Conservation (phyloP, 331 rosid genomes). For the Quercus phellos region DNA sequence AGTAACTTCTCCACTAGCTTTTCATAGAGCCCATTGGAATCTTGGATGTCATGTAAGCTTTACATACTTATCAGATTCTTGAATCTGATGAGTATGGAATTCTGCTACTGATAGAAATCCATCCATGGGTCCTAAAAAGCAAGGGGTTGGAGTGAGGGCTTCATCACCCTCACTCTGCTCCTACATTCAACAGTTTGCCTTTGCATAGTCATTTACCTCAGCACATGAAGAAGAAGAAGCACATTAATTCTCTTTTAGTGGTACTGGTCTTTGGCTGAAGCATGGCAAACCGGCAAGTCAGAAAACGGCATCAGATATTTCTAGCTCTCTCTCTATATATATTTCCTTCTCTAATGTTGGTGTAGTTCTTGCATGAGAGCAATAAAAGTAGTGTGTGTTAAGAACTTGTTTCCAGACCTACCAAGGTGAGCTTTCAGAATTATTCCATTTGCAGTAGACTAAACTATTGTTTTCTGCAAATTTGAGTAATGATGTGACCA, state of each 20-base stretch:
- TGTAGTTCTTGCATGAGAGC: constrained; percentile 14
- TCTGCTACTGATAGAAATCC: constrained; percentile 40
- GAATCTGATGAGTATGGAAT: constrained; percentile 36
- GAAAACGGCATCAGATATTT: constrained; percentile 49
- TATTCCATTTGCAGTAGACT: constrained; percentile 32
- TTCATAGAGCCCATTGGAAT: constrained; percentile 23
- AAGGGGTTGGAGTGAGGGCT: constrained; percentile 35
- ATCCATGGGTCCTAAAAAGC: constrained; percentile 44
- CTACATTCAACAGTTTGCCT: constrained; percentile 41
- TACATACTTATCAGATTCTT: constrained; percentile 31
- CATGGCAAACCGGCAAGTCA: constrained; percentile 90
- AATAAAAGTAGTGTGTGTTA: constrained; percentile 33
- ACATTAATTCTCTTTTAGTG: constrained; percentile 12
- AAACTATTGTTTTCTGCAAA: constrained; percentile 28
- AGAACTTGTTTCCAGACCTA: constrained; percentile 3
- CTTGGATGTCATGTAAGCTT: constrained; percentile 9
- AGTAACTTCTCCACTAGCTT: constrained; percentile 40
- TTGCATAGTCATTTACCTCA: constrained; percentile 40
- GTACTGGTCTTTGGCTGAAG: constrained; percentile 39
- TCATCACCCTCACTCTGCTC: constrained; percentile 27
- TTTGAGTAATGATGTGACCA: constrained; percentile 24
- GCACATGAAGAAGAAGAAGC: constrained; percentile 21
- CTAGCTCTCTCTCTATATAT: constrained; percentile 26
- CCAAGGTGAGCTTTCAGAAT: constrained; percentile 23
- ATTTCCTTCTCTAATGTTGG: constrained; percentile 8